Evolutionary conservation across 2,329 filamentous ascomycete species (phyloP), one percentile per base, ranked within the genome.

Genomic region (Daldinia eschscholtzii): DNA sequence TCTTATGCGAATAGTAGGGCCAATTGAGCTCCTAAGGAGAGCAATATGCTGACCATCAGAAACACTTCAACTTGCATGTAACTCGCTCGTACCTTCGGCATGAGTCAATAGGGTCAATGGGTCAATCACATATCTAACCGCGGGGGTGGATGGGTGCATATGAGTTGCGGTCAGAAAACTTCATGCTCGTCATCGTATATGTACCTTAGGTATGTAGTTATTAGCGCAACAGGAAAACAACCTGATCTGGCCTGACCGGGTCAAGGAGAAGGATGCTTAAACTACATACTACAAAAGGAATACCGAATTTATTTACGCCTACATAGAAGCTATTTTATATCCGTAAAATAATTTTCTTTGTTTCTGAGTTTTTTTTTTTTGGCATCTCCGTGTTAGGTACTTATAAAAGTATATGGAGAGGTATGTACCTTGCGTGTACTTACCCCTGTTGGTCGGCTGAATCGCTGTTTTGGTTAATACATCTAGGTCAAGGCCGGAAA

Each of bases 121-220:
- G 58, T 60, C 53, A 50, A 62, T 60, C 41, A 60, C 48, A 53
- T 53, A 44, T 13, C 39, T 61, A 48, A 39, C 44, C 15, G 44
- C 35, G 64, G 57, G 48, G 61, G 46, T 13, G 53, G 18, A 48
- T n/a, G 57, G 57, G 26, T 48, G 58, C 55, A 65, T 52, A 46
- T 6, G 52, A 72, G 64, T 72, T 72, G 70, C 70, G 70, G 70
- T 72, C 70, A 72, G 64, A 37, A 67, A 50, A 64, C 44, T 48
- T 23, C 13, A 35, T 18, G 23, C 35, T 48, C 46, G 18, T 23
- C 35, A 61, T 50, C 41, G 53, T 57, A 28, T 33, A 44, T 26
- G 55, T 64, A 23, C 20, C 20, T 23, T 23, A 23, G 20, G 20
- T 23, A 23, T 23, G 20, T 23, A 35, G 57, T 30, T 37, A 35